phyloP scores from a whole-genome alignment of 148 eudicot species.

The Mesembryanthemum crystallinum region DNA sequence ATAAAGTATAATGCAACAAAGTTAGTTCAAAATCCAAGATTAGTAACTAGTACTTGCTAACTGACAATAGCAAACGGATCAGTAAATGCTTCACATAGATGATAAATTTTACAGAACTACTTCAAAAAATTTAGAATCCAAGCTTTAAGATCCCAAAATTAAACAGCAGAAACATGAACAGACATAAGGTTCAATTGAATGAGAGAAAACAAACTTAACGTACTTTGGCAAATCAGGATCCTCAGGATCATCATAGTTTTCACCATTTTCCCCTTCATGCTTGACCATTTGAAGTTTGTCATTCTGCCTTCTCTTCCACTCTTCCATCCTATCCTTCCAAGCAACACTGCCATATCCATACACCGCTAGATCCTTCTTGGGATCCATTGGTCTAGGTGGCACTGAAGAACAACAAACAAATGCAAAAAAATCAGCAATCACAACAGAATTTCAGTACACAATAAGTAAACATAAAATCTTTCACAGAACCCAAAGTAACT shows the following conservation, averaged over 20 bases:
- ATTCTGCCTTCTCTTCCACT: conserved; percentile 76
- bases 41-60: conserved; percentile 1
- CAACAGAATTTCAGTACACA: not conserved
- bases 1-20: conserved; percentile 3
- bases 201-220: conserved; percentile 18
- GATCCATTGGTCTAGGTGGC: conserved; percentile 81
- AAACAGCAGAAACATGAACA: no score
- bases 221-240: conserved; percentile 74
- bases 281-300: conserved; percentile 70
- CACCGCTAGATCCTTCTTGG: conserved; percentile 74
- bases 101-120: not conserved
- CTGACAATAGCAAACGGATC: not conserved
- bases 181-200: not conserved
- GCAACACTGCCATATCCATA: conserved; percentile 98
- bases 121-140: not conserved
- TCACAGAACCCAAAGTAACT: conserved; percentile 25
- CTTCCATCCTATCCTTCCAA: conserved; percentile 95
- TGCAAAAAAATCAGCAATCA: not conserved
- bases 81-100: not conserved
- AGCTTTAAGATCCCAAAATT: not conserved
- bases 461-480: not conserved
- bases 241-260: conserved; percentile 48
- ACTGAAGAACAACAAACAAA: conserved; percentile 36
- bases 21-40: not conserved
- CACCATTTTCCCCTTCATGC: conserved; percentile 60